Evolutionary conservation across 805 yeast species (phyloP).

Genomic region (Zygosaccharomyces rouxii): DNA sequence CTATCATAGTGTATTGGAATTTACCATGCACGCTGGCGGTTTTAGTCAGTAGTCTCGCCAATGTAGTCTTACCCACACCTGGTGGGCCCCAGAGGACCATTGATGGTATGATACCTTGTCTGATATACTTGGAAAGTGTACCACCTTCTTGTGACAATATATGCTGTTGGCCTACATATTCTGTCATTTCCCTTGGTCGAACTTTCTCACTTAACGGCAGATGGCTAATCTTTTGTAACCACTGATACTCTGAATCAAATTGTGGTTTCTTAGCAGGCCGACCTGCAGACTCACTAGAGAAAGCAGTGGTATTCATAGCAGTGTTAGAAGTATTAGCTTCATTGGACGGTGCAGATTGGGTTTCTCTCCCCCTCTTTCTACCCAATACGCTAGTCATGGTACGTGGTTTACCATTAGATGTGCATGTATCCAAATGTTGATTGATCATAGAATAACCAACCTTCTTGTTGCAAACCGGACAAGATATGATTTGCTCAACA

Average conservation of each 20-base stretch:
- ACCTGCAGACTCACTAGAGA: background rate
- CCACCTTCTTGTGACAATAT: conserved; percentile 60
- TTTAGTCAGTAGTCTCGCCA: conserved; percentile 52
- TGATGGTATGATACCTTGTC: conserved; percentile 66
- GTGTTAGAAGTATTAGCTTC: background rate
- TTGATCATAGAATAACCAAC: conserved; percentile 28
- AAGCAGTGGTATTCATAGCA: background rate
- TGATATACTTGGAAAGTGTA: conserved; percentile 58
- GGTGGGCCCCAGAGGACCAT: conserved; percentile 94
- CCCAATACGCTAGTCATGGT: conserved; percentile 21
- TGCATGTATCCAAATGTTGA: conserved; percentile 31
- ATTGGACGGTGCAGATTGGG: background rate
- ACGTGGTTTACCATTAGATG: conserved; percentile 15
- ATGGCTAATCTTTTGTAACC: conserved; percentile 29
- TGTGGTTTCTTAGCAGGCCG: conserved; percentile 1
- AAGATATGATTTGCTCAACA: conserved; percentile 26
- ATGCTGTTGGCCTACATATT: conserved; percentile 83
- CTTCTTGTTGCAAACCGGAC: conserved; percentile 31
- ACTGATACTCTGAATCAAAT: conserved; percentile 22
- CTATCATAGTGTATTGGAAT: conserved; percentile 50
- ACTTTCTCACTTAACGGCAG: conserved; percentile 68
- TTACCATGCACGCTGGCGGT: conserved; percentile 19
- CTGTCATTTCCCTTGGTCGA: conserved; percentile 68
- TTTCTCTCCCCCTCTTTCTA: conserved; percentile 3
- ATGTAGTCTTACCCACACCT: conserved; percentile 86